Evolutionary conservation across 768 basidiomycete genomes (phyloP), one percentile per base, ranked within the genome.

Genomic region (Gelatoporia subvermispora): DNA sequence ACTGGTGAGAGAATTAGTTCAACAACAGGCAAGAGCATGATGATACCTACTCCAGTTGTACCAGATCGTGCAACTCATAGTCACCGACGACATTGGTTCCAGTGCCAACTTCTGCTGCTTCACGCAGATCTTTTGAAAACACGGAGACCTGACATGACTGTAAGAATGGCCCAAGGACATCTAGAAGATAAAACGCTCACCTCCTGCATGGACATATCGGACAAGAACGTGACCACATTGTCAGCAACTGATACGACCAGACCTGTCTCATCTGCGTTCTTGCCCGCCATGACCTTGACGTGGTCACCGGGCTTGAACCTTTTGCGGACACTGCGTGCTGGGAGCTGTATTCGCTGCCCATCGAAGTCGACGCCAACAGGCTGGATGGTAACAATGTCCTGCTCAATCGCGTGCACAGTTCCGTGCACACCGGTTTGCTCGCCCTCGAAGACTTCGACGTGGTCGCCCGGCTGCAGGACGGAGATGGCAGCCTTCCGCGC

Each of bases 171-270:
- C 17, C n/a, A 21, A 22, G 34, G 35, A 40, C 15, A 31, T 20
- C 2, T 23, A 15, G n/a, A 45, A 1, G 23, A 17, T 11, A 51
- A 5, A 36, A 5, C 9, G 56, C 69, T 43, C 51, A 91, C 93
- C 81, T 98, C 95, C 59, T 92, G 88, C 82, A 93, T 84, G 2
- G 88, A 87, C 82, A 98, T 89, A 64, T 98, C 96, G n/a, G 92
- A 95, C 56, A 96, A 68, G 71, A 98, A 93, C 1, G 95, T 97
- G 15, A 98, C 89, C 21, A 93, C 82, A 44, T 93, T 91, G 59
- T 91, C 90, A 3, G 86, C 75, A 17, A 94, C 85, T 18, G 92
- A 86, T 20, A 98, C 88, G 34, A 99, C 95, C 58, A 98, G 76
- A 71, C 96, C 96, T 3, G 93, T 94, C 67, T 96, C 94, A 60